Conservation (phyloP, 345 rosid genomes). For the Triadica sebifera region DNA sequence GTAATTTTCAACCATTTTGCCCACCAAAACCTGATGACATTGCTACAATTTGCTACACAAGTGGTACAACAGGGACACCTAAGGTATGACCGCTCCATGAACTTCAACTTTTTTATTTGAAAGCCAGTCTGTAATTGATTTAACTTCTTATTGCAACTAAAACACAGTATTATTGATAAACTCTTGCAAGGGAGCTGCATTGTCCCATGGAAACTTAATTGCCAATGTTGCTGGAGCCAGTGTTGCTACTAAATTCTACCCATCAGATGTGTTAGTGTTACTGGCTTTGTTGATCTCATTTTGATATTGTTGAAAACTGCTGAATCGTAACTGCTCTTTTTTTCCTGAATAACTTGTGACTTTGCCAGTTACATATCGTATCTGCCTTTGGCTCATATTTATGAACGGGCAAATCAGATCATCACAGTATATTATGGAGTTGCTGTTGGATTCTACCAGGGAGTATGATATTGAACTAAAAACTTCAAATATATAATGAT, state of each 20-base stretch:
- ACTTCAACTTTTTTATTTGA: constrained; percentile 19
- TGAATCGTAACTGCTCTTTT: constrained; percentile 9
- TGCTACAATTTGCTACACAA: no score
- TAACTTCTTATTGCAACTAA: constrained; percentile 23
- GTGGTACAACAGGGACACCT: constrained; percentile 96
- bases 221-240: constrained; percentile 80
- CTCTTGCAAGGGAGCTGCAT: constrained; percentile 70
- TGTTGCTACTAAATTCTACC: constrained; percentile 42
- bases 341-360: constrained; percentile 21
- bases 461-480: constrained; percentile 53
- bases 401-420: constrained; percentile 78
- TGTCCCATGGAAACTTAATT: constrained; percentile 83
- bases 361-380: constrained; percentile 79
- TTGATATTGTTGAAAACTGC: background rate
- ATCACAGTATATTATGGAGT: constrained; percentile 58
- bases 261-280: constrained; percentile 82
- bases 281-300: constrained; percentile 6
- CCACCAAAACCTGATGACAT: constrained; percentile 79
- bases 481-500: background rate
- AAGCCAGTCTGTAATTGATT: constrained; percentile 4
- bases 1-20: constrained; percentile 58
- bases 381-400: constrained; percentile 96
- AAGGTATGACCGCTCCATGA: constrained; percentile 51
- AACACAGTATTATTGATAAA: constrained; percentile 19
- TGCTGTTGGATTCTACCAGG: constrained; percentile 97